Conservation (phyloP, 306 rosid species). For the Cicer cuneatum region DNA sequence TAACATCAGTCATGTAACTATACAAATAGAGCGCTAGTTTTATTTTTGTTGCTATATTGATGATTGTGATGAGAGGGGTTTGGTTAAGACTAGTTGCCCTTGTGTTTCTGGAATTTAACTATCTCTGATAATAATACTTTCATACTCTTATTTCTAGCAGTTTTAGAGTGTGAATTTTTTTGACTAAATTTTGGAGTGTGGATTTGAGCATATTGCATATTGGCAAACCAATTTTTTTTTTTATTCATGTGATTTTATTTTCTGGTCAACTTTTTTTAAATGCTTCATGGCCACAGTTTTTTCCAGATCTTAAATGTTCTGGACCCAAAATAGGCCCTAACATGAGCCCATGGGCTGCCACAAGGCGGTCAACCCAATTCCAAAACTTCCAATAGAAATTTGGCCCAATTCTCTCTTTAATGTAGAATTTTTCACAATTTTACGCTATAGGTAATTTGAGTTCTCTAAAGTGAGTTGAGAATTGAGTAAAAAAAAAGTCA, state of each 20-base stretch:
- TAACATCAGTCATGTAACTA: constrained; percentile 79
- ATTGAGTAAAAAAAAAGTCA: too few species aligned
- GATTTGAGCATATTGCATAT: constrained; percentile 27
- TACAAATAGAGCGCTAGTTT: constrained; percentile 72
- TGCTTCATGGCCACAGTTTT: constrained; percentile 13
- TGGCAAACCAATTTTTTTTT: constrained; percentile 27
- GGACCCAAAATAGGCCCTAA: background rate
- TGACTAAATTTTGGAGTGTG: background rate
- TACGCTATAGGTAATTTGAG: background rate
- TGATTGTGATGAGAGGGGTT: constrained; percentile 34
- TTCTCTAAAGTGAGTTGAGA: background rate
- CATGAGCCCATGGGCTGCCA: background rate
- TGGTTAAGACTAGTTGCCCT: constrained; percentile 16
- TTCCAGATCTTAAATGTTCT: background rate
- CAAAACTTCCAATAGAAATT: background rate
- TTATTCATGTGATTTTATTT: background rate
- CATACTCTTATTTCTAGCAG: constrained; percentile 26
- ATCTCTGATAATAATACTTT: constrained; percentile 36
- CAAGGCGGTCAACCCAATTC: background rate
- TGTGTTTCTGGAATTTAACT: constrained; percentile 39
- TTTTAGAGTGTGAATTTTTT: constrained; percentile 11
- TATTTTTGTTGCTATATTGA: background rate
- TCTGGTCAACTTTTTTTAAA: background rate
- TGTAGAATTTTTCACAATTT: background rate
- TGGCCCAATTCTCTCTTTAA: background rate